Base-by-base conservation (phyloP, 768 basidiomycete species). In the Stropharia rugosoannulata region DNA sequence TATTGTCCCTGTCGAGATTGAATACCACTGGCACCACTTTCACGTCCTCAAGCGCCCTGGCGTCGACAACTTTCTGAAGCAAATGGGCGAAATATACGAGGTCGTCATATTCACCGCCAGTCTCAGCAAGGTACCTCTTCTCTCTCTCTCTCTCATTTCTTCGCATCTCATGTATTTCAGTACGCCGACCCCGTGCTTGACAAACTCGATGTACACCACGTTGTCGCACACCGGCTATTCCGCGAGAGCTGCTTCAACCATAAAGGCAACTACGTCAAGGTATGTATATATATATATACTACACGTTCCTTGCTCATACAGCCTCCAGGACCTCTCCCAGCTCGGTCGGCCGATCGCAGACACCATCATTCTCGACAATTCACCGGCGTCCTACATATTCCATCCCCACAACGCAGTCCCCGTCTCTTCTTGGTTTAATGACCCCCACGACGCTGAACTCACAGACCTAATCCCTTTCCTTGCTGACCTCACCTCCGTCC, bases 341-440 rank as follows among this genome's bases (percentile, higher is more conserved):
- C 80, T 99, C 52, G 97, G 97, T 35, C 86, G 97, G 35, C 93
- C 93, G 2, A 93, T 97, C 60, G 80, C 86, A 49, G 94, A 96
- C 65, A 93, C 90, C 57, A 98, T 98, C 67, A 99, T 99, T 75
- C 82, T 99, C 66, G 97, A 98, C 77, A 99, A 98, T 70, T 98
- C 96, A 36, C 97, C 97, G 11, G 97, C 97, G 15, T 97, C 93
- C 12, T 99, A 98, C 73, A 96, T 98, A 59, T 99, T 98, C 82
- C 96, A 99, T 68, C 95, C 95, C 7, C 93, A 97, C 76, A 98
- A 98, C 69, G 97, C 97, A 32, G 96, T 98, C 4, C 97, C 97
- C 18, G 95, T 99, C 59, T 97, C 96, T 49, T 95, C 93, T 50
- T 99, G 97, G 97, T 99, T 99, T 78, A 98, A 98, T 73, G 95